Evolutionary conservation across 2,329 filamentous ascomycete genomes (phyloP), one percentile per base, ranked within the genome.

Genomic region (Aspergillus awamori): DNA sequence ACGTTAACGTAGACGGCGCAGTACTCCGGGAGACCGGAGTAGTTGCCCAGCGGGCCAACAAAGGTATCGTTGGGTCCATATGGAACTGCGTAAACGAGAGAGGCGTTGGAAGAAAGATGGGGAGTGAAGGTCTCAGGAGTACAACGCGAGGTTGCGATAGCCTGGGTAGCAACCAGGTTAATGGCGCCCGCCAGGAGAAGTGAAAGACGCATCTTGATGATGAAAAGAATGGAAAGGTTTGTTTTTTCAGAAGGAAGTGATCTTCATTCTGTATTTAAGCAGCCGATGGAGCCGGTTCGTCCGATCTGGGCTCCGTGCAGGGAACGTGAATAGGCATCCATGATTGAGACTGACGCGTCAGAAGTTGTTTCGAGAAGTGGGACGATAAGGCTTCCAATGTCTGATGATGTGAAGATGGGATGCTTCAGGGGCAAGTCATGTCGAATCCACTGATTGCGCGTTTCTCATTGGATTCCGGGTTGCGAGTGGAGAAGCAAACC

Each of bases 1-100:
- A 51, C 47, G 15, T 51, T 51, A 26, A 51, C 47, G 11, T 51
- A 51, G 3, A 51, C 47, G 2, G 47, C 47, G 20, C 47, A 51
- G 15, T 51, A 51, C 26, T 51, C 47, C n/a, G 47, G 47, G 10
- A 51, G 47, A n/a, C 26, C 47, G n/a, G 47, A 30, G 26, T 51
- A 51, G 47, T 51, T 51, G 26, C 47, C 26, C 47, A 51, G 20
- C 4, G 47, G 47, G 15, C 47, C 47, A 51, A 51, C 47, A 2
- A 51, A 51, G n/a, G 47, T 51, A 30, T 51, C 47, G 10, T 51
- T 51, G 47, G 47, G 47, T 13, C 47, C 47, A 30, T 51, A 51
- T 3, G 47, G 47, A 51, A 51, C 47, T 11, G 47, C 47, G 13
- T 51, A 51, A n/a, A 51, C 26, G 1, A 51, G 28, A 8, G 47